A percentile compares a stretch with the other conserved stretches of the same genome.
Conservation (phyloP, 371 early-diverging fungal species). For the Mortierella sp. region DNA sequence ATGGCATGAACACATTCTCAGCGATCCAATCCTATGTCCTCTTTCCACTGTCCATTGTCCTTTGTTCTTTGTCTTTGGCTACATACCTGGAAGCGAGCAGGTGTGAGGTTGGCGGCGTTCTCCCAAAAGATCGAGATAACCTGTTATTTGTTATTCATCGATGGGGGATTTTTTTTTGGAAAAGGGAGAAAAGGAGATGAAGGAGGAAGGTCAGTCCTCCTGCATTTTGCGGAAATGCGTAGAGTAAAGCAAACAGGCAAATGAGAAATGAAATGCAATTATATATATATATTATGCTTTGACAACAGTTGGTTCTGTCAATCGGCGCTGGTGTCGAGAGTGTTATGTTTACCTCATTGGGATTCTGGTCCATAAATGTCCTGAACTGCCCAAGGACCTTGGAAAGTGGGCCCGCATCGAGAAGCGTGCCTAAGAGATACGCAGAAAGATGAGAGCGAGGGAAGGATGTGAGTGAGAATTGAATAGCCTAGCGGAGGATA, state of each 20-base stretch:
- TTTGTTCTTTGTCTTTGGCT: not conserved
- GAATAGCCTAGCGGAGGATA: not conserved
- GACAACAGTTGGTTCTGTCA: not conserved
- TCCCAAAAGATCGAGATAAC: constrained; percentile 82
- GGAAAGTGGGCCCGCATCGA: constrained; percentile 71
- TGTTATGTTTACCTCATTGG: constrained; percentile 61
- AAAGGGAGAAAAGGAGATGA: not conserved
- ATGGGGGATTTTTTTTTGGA: not conserved
- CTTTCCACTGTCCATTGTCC: not conserved
- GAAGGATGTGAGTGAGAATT: not conserved
- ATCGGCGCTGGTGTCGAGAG: too few relatives aligned
- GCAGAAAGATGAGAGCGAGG: too few relatives aligned
- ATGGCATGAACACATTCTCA: not conserved
- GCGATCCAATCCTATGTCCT: not conserved
- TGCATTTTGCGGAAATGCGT: too few relatives aligned
- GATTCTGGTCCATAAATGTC: constrained; percentile 71
- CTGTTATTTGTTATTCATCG: not conserved
- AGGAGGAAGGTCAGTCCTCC: not conserved
- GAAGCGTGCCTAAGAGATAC: constrained; percentile 41
- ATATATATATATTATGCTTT: not conserved
- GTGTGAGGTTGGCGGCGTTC: constrained; percentile 66
- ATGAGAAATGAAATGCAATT: not conserved
- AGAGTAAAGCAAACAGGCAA: too few relatives aligned
- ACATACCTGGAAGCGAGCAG: constrained; percentile 60
- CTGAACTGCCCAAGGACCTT: constrained; percentile 64